These are phyloP conservation scores for Helotiales sp. DNA, from an alignment of 2,329 filamentous ascomycete species.

Conservation along the genomic window DNA sequence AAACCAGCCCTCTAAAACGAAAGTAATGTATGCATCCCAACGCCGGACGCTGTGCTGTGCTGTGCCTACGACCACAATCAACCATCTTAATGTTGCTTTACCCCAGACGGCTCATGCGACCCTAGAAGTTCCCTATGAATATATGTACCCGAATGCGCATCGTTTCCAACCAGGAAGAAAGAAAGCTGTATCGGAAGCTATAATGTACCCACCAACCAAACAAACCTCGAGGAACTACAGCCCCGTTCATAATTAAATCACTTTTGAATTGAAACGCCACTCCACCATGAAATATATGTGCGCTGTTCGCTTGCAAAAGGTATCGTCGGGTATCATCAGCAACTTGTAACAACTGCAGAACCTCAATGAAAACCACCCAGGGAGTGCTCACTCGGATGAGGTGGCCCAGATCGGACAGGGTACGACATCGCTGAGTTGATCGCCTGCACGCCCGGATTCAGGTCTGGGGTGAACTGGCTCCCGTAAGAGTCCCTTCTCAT, in stretches of 20 bases:
- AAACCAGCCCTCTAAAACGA: constrained; percentile 3
- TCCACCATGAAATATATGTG: not conserved
- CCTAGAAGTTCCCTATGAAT: not conserved
- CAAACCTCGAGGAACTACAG: not conserved
- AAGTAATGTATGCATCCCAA: constrained; percentile 17
- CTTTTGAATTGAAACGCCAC: constrained; percentile 3
- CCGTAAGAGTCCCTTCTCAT: not conserved
- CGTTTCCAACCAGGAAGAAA: not conserved
- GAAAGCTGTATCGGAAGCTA: not conserved
- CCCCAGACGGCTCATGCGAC: not conserved
- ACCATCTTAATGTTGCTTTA: not conserved
- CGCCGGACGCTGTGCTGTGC: constrained; percentile 24
- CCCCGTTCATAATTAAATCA: not conserved
- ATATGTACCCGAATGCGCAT: not conserved
- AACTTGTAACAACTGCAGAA: not conserved
- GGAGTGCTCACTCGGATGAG: not conserved
- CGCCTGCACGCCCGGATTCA: not conserved
- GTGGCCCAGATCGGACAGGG: not conserved
- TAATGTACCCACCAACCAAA: not conserved
- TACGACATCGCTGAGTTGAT: not conserved
- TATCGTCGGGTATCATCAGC: not conserved
- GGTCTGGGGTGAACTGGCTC: not conserved
- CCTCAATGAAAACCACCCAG: not conserved
- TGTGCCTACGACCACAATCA: constrained; percentile 7
- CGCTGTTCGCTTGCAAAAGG: not conserved